These are phyloP conservation scores for Dacryopinax spathularia DNA, from an alignment of 768 basidiomycete genomes.

Conservation along the genomic window DNA sequence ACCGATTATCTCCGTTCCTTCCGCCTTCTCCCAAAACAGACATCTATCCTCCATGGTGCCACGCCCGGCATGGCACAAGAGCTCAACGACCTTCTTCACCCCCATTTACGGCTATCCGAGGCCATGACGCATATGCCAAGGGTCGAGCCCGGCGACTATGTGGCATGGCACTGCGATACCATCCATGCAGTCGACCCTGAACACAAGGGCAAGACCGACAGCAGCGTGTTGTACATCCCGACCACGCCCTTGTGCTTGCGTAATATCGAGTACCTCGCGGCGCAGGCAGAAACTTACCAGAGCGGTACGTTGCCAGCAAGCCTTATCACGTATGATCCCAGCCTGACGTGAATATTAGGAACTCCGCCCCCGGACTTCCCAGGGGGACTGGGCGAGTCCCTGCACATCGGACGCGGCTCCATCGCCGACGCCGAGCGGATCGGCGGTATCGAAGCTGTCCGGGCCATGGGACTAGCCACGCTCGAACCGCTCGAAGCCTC, in stretches of 20 bases:
- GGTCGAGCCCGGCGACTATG: slow-evolving; percentile 24
- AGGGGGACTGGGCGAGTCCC: slow-evolving; percentile 9
- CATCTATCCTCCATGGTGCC: slow-evolving; percentile 19
- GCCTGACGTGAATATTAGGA: background rate
- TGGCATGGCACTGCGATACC: slow-evolving; percentile 11
- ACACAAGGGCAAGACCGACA: slow-evolving; percentile 15
- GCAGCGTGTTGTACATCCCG: slow-evolving; percentile 18
- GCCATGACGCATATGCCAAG: slow-evolving; percentile 22
- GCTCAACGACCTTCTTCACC: slow-evolving; percentile 20
- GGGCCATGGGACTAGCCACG: slow-evolving; percentile 5
- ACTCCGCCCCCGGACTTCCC: slow-evolving; percentile 9
- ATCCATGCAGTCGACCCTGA: slow-evolving; percentile 16
- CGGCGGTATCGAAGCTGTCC: background rate
- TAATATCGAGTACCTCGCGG: slow-evolving; percentile 7
- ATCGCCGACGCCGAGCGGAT: slow-evolving; percentile 4
- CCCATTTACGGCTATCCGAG: slow-evolving; percentile 20
- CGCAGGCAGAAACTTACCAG: slow-evolving; percentile 4
- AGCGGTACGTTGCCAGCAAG: background rate
- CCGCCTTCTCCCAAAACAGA: slow-evolving; percentile 9
- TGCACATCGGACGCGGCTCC: background rate
- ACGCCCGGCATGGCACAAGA: slow-evolving; percentile 20
- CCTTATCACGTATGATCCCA: background rate
- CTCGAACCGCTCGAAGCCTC: background rate
- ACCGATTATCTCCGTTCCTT: background rate
- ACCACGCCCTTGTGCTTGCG: slow-evolving; percentile 9